A percentile compares a stretch with the other conserved stretches of the same genome.
Evolutionary conservation across 1,139 yeast species (phyloP).

Genomic region (Lodderomyces elongisporus): DNA sequence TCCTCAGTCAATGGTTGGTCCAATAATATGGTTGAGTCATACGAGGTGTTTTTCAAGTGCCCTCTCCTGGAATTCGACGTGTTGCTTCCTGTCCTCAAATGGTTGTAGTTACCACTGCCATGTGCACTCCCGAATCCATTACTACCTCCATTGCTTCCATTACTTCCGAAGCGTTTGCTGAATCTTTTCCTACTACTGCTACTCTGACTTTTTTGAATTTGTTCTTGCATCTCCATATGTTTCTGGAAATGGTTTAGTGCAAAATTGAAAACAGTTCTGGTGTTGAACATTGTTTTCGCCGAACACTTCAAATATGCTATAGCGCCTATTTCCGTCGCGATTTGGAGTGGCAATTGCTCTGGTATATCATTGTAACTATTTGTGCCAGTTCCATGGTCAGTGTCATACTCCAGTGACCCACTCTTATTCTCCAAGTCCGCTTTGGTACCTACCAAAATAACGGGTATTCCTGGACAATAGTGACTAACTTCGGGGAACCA

Average conservation of each 20-base stretch:
- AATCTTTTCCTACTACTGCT: slow-evolving; percentile 28
- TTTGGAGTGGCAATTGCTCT: slow-evolving; percentile 46
- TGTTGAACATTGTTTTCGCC: slow-evolving; percentile 64
- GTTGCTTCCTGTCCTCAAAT: slow-evolving; percentile 22
- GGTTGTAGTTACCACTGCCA: slow-evolving; percentile 13
- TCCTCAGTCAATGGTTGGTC: slow-evolving; percentile 40
- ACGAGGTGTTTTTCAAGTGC: slow-evolving; percentile 35
- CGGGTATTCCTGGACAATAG: slow-evolving; percentile 77
- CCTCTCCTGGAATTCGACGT: slow-evolving; percentile 22
- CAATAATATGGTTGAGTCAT: slow-evolving; percentile 33
- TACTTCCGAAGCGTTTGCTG: slow-evolving; percentile 23
- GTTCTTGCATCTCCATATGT: slow-evolving; percentile 33
- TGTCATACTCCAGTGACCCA: too few relatives aligned
- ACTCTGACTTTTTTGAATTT: slow-evolving; percentile 30
- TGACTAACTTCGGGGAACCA: slow-evolving; percentile 88
- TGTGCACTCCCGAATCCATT: too few relatives aligned
- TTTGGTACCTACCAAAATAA: slow-evolving; percentile 75
- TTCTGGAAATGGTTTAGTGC: slow-evolving; percentile 38
- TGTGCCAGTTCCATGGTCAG: too few relatives aligned
- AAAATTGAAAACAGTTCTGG: slow-evolving; percentile 61
- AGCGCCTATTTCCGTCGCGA: slow-evolving; percentile 68
- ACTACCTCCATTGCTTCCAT: too few relatives aligned
- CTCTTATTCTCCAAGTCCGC: slow-evolving; percentile 53
- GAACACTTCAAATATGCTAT: slow-evolving; percentile 78
- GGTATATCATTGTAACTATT: too few relatives aligned